Percentiles rank a stretch among this genome's conserved stretches.
Evolutionary conservation across 2,329 filamentous ascomycete genomes (phyloP).

Genomic region (Aphanocladium album): DNA sequence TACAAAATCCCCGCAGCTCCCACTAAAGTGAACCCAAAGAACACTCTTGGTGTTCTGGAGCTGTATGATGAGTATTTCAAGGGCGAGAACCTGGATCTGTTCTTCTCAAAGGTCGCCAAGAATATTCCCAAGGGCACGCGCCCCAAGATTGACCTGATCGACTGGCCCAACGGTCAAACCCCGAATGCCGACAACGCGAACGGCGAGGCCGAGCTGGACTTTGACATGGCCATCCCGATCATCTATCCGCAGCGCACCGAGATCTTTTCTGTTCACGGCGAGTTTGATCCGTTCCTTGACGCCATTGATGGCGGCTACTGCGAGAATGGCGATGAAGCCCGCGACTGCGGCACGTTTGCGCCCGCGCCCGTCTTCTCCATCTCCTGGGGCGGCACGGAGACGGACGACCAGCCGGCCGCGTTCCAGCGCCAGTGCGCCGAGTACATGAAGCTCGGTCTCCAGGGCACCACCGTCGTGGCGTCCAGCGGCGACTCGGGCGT

Average conservation of each 20-base stretch:
- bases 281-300: conserved; percentile 42
- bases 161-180: conserved; percentile 19
- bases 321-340: conserved; percentile 42
- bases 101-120: conserved; percentile 27
- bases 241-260: conserved; percentile 46
- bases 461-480: conserved; percentile 36
- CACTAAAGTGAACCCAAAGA: conserved; percentile 20
- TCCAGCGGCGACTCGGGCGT: conserved; percentile 37
- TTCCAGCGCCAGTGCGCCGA: conserved; percentile 34
- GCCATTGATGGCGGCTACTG: conserved; percentile 51
- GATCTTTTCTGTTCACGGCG: conserved; percentile 30
- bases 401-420: not conserved
- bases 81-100: conserved; percentile 35
- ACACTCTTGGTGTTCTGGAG: conserved; percentile 39
- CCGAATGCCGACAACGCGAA: conserved; percentile 21
- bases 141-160: conserved; percentile 27
- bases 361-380: conserved; percentile 28
- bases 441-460: conserved; percentile 42
- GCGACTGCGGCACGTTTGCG: conserved; percentile 24
- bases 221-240: conserved; percentile 42
- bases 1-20: conserved; percentile 30
- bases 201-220: conserved; percentile 44
- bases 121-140: conserved; percentile 32
- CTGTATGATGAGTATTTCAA: conserved; percentile 35
- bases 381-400: conserved; percentile 35